These are phyloP conservation scores for Acanthochlamys bracteata DNA, from an alignment of 106 monocot genomes.

Conservation along the genomic window DNA sequence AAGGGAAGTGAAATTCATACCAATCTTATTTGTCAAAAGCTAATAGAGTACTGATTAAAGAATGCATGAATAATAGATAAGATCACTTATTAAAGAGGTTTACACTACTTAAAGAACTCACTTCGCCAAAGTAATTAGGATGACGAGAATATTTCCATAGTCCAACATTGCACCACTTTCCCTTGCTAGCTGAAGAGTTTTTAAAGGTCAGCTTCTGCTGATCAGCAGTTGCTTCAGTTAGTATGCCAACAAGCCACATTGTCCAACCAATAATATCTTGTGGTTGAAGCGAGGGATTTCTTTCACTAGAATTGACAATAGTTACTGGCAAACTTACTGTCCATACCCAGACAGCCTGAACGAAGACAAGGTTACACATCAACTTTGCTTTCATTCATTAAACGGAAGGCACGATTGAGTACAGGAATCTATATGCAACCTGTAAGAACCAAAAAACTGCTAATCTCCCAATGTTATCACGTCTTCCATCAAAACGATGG, in stretches of 20 bases:
- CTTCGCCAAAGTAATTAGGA: conserved; percentile 99
- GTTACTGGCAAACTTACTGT: conserved; percentile 94
- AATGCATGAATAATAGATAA: too few relatives aligned
- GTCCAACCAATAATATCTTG: conserved; percentile 96
- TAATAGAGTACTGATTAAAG: too few relatives aligned
- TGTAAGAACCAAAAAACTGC: conserved; percentile 87
- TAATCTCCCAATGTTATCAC: conserved; percentile 62
- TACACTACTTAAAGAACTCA: conserved; percentile 19
- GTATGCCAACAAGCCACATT: conserved; percentile 78
- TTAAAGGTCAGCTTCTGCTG: conserved; percentile 91
- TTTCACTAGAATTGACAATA: conserved; percentile 77
- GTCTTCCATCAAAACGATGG: conserved; percentile 83
- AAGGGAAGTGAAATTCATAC: too few relatives aligned
- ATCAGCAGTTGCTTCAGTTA: conserved; percentile 72
- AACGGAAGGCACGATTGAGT: neutral
- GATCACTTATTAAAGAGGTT: neutral
- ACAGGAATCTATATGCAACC: conserved; percentile 23
- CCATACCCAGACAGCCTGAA: conserved; percentile 97
- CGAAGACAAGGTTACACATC: neutral
- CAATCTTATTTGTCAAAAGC: too few relatives aligned
- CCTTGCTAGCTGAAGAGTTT: conserved; percentile 55
- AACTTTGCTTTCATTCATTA: neutral
- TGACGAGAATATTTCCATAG: conserved; percentile 97
- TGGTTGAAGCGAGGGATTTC: conserved; percentile 58
- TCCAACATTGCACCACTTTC: conserved; percentile 84